Percentiles rank a stretch among this genome's conserved stretches.
These are phyloP conservation scores for Cercophora newfieldiana DNA, from an alignment of 495 filamentous ascomycete species.

Conservation along the genomic window DNA sequence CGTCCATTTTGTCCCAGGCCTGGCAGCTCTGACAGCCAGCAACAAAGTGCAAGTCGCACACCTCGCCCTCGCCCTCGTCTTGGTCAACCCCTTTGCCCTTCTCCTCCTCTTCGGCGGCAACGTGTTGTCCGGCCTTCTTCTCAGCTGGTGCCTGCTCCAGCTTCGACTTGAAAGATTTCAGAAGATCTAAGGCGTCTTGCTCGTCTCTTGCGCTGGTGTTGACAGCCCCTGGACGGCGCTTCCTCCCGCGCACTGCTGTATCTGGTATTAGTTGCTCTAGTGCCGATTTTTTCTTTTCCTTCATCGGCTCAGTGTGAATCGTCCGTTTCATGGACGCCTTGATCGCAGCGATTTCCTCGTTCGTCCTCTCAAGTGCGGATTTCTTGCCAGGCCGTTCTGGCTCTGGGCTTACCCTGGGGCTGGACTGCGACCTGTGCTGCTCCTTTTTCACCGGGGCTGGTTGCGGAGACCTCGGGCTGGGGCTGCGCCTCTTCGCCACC, in stretches of 20 bases:
- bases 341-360: constrained; percentile 86
- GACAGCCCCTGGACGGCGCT: constrained; percentile 61
- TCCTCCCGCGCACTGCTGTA: constrained; percentile 77
- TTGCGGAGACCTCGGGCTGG: constrained; percentile 25
- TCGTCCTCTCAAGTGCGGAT: constrained; percentile 62
- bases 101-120: constrained; percentile 25
- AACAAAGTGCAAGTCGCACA: constrained; percentile 93
- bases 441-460: constrained; percentile 23
- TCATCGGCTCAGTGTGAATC: constrained; percentile 56
- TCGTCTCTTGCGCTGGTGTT: constrained; percentile 51
- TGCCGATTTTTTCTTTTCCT: constrained; percentile 63
- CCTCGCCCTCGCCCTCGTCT: constrained; percentile 36
- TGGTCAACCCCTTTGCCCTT: constrained; percentile 31
- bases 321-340: constrained; percentile 92
- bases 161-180: constrained; percentile 77
- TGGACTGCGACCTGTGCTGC: constrained; percentile 17
- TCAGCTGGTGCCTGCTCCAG: constrained; percentile 62
- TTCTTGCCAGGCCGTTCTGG: constrained; percentile 50
- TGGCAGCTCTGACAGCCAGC: constrained; percentile 88
- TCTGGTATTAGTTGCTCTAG: constrained; percentile 82
- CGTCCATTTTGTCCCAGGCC: constrained; percentile 66
- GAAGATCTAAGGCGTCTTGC: constrained; percentile 60
- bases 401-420: constrained; percentile 44
- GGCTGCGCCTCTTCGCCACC: constrained; percentile 28
- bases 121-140: constrained; percentile 39